These are phyloP conservation scores for Posidonia oceanica DNA, from an alignment of 116 monocot species.

Conservation along the genomic window DNA sequence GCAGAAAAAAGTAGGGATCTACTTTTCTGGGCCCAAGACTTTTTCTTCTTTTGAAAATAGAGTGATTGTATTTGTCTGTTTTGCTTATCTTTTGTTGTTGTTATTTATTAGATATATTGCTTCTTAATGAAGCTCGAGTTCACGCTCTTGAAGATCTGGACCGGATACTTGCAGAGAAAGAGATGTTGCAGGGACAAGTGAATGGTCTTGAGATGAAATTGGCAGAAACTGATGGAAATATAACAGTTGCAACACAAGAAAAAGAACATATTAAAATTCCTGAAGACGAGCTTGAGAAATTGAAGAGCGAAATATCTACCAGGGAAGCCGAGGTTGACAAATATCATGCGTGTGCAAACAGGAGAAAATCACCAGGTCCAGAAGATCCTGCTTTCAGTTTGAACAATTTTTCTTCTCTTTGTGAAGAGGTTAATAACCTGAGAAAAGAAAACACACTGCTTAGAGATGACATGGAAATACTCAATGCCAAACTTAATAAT, in stretches of 20 bases:
- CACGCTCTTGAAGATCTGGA: constrained; percentile 57
- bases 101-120: constrained; percentile 54
- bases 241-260: constrained; percentile 38
- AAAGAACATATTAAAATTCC: constrained; percentile 42
- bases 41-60: background rate
- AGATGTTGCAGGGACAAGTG: constrained; percentile 59
- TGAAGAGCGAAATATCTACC: constrained; percentile 30
- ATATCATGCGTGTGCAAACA: constrained; percentile 3
- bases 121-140: constrained; percentile 77
- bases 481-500: constrained; percentile 43
- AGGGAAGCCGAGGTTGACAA: constrained; percentile 7
- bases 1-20: constrained; percentile 60
- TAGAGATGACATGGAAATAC: constrained; percentile 40
- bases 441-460: constrained; percentile 47
- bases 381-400: constrained; percentile 11
- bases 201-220: constrained; percentile 54
- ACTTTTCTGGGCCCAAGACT: background rate
- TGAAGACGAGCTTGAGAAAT: constrained; percentile 34
- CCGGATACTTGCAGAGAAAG: constrained; percentile 60
- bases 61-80: constrained; percentile 3
- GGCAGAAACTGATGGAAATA: constrained; percentile 37
- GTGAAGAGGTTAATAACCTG: constrained; percentile 34
- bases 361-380: constrained; percentile 5
- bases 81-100: background rate
- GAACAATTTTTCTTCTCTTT: constrained; percentile 16